Evolutionary conservation across 108 stramenopile genomes (phyloP).

Genomic region (Cyclotella sp.): DNA sequence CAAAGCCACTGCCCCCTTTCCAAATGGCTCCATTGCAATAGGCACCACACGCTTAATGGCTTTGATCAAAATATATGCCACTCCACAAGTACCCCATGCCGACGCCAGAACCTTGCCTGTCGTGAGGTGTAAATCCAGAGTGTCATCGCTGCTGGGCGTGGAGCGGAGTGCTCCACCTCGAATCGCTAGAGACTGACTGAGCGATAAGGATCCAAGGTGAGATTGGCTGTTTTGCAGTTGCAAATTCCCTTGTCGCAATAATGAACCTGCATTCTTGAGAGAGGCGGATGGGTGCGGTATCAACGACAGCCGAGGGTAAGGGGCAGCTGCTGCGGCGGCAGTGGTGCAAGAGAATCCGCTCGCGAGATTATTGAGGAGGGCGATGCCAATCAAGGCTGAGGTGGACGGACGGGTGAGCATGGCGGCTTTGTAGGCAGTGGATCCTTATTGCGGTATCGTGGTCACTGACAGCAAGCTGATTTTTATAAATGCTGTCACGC

Average conservation of each 20-base stretch:
- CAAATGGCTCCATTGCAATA: constrained; percentile 93
- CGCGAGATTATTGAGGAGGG: constrained; percentile 39
- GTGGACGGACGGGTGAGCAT: constrained; percentile 20
- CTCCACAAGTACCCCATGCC: constrained; percentile 88
- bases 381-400: constrained; percentile 30
- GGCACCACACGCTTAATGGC: constrained; percentile 89
- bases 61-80: constrained; percentile 87
- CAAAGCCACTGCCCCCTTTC: constrained; percentile 44
- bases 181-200: neutral
- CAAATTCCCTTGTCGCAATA: neutral
- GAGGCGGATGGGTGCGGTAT: neutral
- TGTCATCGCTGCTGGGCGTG: neutral
- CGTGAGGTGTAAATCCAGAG: constrained; percentile 44
- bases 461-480: too few species aligned
- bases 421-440: neutral
- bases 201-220: neutral
- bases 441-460: neutral
- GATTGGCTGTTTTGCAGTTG: neutral
- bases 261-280: neutral
- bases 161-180: constrained; percentile 20
- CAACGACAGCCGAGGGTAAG: neutral
- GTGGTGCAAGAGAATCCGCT: constrained; percentile 41
- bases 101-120: constrained; percentile 52
- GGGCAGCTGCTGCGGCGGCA: constrained; percentile 22
- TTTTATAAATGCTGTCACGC: neutral